These are phyloP conservation scores for Erodium moschatum DNA, from an alignment of 441 rosid genomes.

Conservation along the genomic window DNA sequence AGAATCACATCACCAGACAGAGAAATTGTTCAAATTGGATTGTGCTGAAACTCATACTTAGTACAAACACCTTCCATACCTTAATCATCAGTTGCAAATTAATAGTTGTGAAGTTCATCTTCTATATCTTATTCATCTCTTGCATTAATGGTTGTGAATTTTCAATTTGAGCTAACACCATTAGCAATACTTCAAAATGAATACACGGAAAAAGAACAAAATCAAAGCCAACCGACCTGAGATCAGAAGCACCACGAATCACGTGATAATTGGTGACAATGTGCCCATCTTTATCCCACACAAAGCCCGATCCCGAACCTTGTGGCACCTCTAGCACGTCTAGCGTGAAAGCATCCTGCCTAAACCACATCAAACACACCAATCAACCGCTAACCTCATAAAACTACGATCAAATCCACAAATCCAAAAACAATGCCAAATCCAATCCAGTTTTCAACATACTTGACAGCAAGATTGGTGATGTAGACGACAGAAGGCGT, in stretches of 20 bases:
- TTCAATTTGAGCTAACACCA: neutral
- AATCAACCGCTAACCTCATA: neutral
- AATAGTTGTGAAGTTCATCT: no score
- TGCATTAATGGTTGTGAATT: neutral
- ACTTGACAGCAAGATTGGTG: constrained; percentile 88
- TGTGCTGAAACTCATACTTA: neutral
- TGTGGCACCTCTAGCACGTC: constrained; percentile 95
- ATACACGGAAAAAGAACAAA: neutral
- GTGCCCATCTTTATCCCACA: constrained; percentile 83
- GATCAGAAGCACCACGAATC: constrained; percentile 96
- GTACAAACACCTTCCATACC: neutral
- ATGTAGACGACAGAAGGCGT: constrained; percentile 96
- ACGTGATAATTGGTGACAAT: constrained; percentile 91
- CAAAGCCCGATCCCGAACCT: constrained; percentile 94
- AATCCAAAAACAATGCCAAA: neutral
- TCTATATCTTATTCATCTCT: neutral
- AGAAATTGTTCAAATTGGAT: neutral
- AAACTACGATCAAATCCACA: neutral
- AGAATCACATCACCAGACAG: no score
- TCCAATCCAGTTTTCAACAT: neutral
- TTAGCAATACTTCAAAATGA: neutral
- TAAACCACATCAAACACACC: constrained; percentile 18
- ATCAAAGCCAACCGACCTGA: constrained; percentile 43
- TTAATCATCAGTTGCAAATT: neutral
- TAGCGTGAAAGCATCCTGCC: constrained; percentile 93